Percentiles rank a stretch among this genome's conserved stretches.
Conservation (phyloP, 1,284 basidiomycete genomes). For the Taiwanofungus camphoratus region DNA sequence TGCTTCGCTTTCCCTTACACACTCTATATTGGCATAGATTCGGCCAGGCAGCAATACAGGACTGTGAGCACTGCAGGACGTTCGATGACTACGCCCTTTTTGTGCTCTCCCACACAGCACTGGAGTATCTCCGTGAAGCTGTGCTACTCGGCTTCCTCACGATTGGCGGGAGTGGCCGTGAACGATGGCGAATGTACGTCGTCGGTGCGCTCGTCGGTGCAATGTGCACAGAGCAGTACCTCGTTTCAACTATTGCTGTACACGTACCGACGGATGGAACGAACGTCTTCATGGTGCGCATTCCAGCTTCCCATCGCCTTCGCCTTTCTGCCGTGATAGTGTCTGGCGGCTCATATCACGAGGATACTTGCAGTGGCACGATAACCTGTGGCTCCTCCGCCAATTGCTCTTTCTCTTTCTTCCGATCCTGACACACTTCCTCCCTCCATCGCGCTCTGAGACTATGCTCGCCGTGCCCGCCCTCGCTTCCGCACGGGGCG, state of each 20-base stretch:
- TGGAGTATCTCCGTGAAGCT: constrained; percentile 54
- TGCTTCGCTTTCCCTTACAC: not conserved
- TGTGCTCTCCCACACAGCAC: constrained; percentile 45
- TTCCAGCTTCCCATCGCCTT: constrained; percentile 4
- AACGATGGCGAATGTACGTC: constrained; percentile 43
- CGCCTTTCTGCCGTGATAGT: not conserved
- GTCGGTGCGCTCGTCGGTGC: constrained; percentile 44
- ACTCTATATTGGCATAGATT: constrained; percentile 37
- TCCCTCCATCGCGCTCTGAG: constrained; percentile 28
- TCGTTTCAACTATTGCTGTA: constrained; percentile 40
- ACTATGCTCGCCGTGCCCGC: constrained; percentile 25
- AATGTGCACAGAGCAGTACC: constrained; percentile 50
- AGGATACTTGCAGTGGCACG: constrained; percentile 51
- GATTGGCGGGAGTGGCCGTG: constrained; percentile 31
- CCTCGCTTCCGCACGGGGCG: constrained; percentile 35
- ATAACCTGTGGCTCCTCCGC: constrained; percentile 47
- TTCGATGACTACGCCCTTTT: constrained; percentile 54
- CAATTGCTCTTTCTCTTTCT: constrained; percentile 53
- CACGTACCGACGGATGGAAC: constrained; percentile 35
- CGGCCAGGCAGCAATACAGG: constrained; percentile 56
- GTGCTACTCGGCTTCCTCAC: constrained; percentile 50
- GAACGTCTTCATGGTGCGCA: constrained; percentile 52
- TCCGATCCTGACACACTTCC: constrained; percentile 43
- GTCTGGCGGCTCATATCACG: not conserved
- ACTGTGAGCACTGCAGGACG: constrained; percentile 57